Evolutionary conservation across 768 basidiomycete species (phyloP).

Genomic region (Collybia mongolica): DNA sequence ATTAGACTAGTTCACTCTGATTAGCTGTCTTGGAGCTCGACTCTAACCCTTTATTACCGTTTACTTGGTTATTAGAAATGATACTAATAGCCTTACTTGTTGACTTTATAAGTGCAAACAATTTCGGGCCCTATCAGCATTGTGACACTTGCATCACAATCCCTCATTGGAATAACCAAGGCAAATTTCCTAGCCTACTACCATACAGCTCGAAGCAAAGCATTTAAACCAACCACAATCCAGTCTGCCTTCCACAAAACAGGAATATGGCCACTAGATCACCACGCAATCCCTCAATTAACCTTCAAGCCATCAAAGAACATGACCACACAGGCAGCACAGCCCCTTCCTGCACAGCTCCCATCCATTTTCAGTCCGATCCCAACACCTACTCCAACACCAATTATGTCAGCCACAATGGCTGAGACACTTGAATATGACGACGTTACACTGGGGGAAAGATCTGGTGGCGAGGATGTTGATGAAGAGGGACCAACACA

Average conservation of each 20-base stretch:
- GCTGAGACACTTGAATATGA: neutral
- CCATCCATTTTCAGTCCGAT: constrained; percentile 7
- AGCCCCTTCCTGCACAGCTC: constrained; percentile 10
- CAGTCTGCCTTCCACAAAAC: constrained; percentile 5
- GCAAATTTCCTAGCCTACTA: constrained; percentile 3
- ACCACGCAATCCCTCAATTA: constrained; percentile 1
- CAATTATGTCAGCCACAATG: neutral
- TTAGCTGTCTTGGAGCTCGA: no score
- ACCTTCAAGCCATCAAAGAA: constrained; percentile 17
- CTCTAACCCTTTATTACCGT: no score
- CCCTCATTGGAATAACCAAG: constrained; percentile 10
- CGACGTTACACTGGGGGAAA: neutral
- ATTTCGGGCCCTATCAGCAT: no score
- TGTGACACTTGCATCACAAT: constrained; percentile 7
- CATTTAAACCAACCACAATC: neutral
- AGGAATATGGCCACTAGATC: constrained; percentile 17
- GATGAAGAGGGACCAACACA: constrained; percentile 1
- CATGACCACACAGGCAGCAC: constrained; percentile 11
- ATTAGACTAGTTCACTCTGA: no score
- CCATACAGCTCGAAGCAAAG: neutral
- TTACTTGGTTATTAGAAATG: no score
- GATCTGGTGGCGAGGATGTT: constrained; percentile 1
- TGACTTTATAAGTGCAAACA: no score
- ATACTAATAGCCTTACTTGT: no score
- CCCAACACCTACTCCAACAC: neutral